Percentiles rank a stretch among this genome's conserved stretches.
These are phyloP conservation scores for Parietichytrium sp. DNA, from an alignment of 108 stramenopile genomes.

Conservation along the genomic window DNA sequence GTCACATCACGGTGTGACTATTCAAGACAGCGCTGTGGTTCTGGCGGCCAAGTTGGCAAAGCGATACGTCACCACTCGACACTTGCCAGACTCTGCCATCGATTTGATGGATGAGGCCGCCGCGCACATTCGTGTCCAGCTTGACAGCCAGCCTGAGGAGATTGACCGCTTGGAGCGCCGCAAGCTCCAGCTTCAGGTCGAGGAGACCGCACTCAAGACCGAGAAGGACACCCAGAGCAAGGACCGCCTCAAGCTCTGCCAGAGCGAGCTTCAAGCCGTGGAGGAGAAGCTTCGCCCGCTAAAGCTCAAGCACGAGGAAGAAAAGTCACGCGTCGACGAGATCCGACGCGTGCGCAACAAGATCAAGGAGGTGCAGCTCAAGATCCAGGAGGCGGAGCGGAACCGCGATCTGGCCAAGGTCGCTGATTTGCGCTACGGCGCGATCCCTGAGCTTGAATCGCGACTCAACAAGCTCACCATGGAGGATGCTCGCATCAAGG, in stretches of 20 bases:
- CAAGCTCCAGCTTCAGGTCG: conserved; percentile 88
- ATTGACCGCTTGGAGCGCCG: conserved; percentile 81
- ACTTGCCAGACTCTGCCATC: conserved; percentile 91
- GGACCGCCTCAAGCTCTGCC: conserved; percentile 63
- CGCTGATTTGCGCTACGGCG: conserved; percentile 87
- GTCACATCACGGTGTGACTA: conserved; percentile 87
- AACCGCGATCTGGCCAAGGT: conserved; percentile 82
- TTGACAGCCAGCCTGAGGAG: conserved; percentile 79
- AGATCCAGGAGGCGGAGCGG: conserved; percentile 81
- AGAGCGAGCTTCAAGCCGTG: conserved; percentile 70
- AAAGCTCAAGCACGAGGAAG: conserved; percentile 74
- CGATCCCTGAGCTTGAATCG: conserved; percentile 80
- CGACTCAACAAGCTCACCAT: conserved; percentile 59
- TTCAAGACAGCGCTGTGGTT: conserved; percentile 83
- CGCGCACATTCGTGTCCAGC: conserved; percentile 81
- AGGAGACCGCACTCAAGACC: conserved; percentile 76
- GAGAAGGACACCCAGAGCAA: conserved; percentile 78
- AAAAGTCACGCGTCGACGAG: conserved; percentile 78
- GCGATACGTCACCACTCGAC: conserved; percentile 88
- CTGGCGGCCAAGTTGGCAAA: conserved; percentile 86
- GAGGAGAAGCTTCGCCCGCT: conserved; percentile 61
- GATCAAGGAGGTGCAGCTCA: conserved; percentile 72
- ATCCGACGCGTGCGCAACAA: conserved; percentile 77
- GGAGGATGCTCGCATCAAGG: conserved; percentile 74
- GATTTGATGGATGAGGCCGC: conserved; percentile 95